phyloP scores from a whole-genome alignment of 1,139 yeast genomes.

The Saccharomycopsis phalli region DNA sequence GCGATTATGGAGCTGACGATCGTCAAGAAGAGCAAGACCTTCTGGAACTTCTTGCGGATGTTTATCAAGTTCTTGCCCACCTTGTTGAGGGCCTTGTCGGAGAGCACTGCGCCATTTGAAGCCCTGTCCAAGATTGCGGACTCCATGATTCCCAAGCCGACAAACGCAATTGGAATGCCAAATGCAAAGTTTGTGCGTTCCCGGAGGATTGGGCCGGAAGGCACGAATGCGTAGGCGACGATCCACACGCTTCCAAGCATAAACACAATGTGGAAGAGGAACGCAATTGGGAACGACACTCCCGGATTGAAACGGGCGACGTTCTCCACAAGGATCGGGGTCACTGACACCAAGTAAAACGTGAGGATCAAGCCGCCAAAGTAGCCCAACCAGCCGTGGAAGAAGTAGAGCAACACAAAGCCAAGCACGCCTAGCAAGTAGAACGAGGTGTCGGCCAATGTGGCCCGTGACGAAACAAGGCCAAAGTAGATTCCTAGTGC shows the following conservation, averaged over 20 bases:
- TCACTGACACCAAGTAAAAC: conserved; percentile 50
- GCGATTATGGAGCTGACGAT: conserved; percentile 32
- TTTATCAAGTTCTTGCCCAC: conserved; percentile 11
- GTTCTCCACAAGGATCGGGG: conserved; percentile 56
- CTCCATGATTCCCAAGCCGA: conserved; percentile 30
- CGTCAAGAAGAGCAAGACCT: conserved; percentile 20
- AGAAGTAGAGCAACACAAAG: conserved; percentile 39
- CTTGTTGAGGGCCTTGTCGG: conserved; percentile 13
- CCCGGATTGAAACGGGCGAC: conserved; percentile 54
- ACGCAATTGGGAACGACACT: conserved; percentile 46
- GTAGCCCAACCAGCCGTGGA: conserved; percentile 76
- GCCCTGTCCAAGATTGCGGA: neutral
- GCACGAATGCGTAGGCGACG: conserved; percentile 97
- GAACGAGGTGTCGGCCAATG: conserved; percentile 21
- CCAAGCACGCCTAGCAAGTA: conserved; percentile 39
- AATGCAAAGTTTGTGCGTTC: conserved; percentile 79
- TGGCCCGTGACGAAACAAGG: conserved; percentile 23
- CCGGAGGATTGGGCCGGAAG: conserved; percentile 80
- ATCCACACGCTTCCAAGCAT: conserved; percentile 87
- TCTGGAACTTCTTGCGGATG: conserved; percentile 21
- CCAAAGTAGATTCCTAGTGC: conserved; percentile 49
- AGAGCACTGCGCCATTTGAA: neutral
- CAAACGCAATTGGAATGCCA: conserved; percentile 39
- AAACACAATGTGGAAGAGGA: conserved; percentile 46
- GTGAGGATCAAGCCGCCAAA: conserved; percentile 65